phyloP scores from a whole-genome alignment of 345 rosid species.

The Viola odorata region DNA sequence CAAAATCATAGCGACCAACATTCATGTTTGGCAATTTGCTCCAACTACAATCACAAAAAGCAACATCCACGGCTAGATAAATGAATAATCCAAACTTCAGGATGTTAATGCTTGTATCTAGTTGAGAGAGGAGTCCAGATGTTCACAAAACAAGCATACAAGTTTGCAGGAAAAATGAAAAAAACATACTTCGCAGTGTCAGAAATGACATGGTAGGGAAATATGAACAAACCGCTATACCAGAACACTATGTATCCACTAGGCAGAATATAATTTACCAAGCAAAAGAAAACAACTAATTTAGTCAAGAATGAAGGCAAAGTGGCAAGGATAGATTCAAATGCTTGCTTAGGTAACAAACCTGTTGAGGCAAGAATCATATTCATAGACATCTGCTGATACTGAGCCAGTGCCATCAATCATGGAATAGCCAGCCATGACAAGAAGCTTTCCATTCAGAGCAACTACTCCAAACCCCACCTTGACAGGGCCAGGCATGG shows the following conservation, averaged over 20 bases:
- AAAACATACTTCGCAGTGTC: too few relatives aligned
- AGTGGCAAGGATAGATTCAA: neutral
- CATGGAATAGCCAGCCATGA: constrained; percentile 63
- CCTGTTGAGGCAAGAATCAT: constrained; percentile 86
- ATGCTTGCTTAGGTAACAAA: constrained; percentile 22
- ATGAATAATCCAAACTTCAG: neutral
- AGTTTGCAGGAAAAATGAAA: too few relatives aligned
- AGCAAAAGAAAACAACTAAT: neutral
- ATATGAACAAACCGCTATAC: neutral
- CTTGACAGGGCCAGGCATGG: constrained; percentile 70
- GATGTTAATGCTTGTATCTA: constrained; percentile 1
- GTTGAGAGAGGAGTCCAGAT: too few relatives aligned
- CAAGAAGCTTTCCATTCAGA: constrained; percentile 67
- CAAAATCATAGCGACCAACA: constrained; percentile 74
- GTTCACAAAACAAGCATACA: too few relatives aligned
- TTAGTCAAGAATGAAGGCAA: neutral
- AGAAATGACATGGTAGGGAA: too few relatives aligned
- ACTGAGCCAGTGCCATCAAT: constrained; percentile 42
- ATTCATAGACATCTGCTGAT: constrained; percentile 70
- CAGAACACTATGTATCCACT: neutral
- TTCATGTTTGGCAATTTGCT: constrained; percentile 67
- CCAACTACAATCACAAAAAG: constrained; percentile 53
- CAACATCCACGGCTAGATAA: neutral
- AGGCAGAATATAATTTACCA: neutral
- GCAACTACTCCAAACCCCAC: constrained; percentile 68